phyloP scores from a whole-genome alignment of 164 flowering plant genomes.

The Macadamia integrifolia region DNA sequence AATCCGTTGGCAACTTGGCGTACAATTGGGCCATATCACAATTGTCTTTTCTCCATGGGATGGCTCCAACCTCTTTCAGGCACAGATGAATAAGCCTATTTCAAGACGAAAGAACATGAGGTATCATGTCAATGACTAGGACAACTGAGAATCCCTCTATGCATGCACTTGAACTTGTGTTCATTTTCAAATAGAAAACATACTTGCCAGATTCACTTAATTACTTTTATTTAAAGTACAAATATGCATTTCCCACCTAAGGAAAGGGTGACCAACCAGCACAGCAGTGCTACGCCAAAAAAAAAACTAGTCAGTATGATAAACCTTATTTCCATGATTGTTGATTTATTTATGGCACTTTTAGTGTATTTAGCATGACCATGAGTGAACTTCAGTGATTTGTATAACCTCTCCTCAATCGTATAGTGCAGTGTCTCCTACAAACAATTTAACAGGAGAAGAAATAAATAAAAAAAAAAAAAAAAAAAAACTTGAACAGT shows the following conservation, averaged over 20 bases:
- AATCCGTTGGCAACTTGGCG: slow-evolving; percentile 48
- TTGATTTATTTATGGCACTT: slow-evolving; percentile 49
- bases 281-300: too few relatives aligned
- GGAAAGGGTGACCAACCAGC: too few relatives aligned
- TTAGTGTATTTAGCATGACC: slow-evolving; percentile 81
- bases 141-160: too few relatives aligned
- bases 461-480: too few relatives aligned
- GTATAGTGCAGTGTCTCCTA: slow-evolving; percentile 95
- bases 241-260: too few relatives aligned
- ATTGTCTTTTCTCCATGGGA: slow-evolving; percentile 96
- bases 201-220: too few relatives aligned
- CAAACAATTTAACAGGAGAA: neutral
- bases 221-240: too few relatives aligned
- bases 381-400: slow-evolving; percentile 91
- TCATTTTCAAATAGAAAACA: too few relatives aligned
- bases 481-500: too few relatives aligned
- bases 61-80: slow-evolving; percentile 99
- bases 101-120: slow-evolving; percentile 14
- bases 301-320: neutral
- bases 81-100: slow-evolving; percentile 80
- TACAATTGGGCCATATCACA: slow-evolving; percentile 88
- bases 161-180: too few relatives aligned
- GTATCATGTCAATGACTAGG: neutral
- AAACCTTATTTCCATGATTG: slow-evolving; percentile 90
- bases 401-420: slow-evolving; percentile 78